phyloP scores from a whole-genome alignment of 345 rosid genomes.

The Noccaea caerulescens region DNA sequence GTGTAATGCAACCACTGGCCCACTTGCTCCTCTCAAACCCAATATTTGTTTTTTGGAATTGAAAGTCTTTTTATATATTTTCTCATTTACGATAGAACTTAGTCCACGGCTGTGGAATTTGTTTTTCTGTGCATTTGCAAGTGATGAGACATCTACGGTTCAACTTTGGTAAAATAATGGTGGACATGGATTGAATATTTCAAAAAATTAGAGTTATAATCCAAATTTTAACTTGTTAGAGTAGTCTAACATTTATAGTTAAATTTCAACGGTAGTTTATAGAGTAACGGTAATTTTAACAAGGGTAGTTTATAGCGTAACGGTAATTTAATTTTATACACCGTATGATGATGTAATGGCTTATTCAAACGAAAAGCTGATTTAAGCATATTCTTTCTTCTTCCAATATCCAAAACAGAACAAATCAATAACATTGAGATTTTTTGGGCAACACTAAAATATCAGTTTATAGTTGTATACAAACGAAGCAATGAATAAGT shows the following conservation, averaged over 20 bases:
- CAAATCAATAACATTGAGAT: neutral
- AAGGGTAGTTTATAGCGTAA: too few species aligned
- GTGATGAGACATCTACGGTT: neutral
- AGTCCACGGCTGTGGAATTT: neutral
- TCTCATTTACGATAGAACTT: neutral
- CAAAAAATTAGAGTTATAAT: neutral
- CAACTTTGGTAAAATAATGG: neutral
- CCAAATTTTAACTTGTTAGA: neutral
- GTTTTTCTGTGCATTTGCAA: neutral
- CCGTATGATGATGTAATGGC: conserved; percentile 4
- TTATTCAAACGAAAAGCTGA: neutral
- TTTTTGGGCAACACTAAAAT: conserved; percentile 1
- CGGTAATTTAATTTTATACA: too few species aligned
- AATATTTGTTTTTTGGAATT: neutral
- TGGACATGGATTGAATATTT: neutral
- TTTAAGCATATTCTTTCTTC: conserved; percentile 20
- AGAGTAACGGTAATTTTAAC: too few species aligned
- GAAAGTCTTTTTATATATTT: neutral
- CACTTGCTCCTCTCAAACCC: too few species aligned
- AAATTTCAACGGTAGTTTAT: neutral
- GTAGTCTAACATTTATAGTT: neutral
- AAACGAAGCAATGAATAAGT: neutral
- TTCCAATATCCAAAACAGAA: neutral
- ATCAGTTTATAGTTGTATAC: neutral
- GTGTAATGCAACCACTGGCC: too few species aligned